Evolutionary conservation across 2,329 filamentous ascomycete species (phyloP).

Genomic region (Claviceps digitariae): DNA sequence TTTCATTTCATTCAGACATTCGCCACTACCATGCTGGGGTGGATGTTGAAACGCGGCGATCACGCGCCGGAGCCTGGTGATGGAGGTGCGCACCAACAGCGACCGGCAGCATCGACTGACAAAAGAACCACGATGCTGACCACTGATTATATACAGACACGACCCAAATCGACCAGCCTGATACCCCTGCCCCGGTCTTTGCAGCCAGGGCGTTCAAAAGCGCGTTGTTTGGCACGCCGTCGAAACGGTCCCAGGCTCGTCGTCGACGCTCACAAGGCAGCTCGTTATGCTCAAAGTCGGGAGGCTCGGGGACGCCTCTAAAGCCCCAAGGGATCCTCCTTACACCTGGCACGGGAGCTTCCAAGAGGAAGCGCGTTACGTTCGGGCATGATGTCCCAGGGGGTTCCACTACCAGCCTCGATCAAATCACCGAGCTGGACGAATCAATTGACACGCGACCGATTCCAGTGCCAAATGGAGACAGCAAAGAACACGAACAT

Average conservation of each 20-base stretch:
- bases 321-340: conserved; percentile 47
- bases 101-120: background rate
- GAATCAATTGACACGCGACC: conserved; percentile 31
- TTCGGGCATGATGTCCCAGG: conserved; percentile 43
- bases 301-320: conserved; percentile 29
- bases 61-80: conserved; percentile 21
- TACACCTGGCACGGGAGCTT: conserved; percentile 48
- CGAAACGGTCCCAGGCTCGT: conserved; percentile 22
- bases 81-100: conserved; percentile 9
- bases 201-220: conserved; percentile 51
- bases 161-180: conserved; percentile 41
- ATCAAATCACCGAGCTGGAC: conserved; percentile 25
- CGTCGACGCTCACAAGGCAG: conserved; percentile 10
- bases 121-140: background rate
- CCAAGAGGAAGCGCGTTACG: conserved; percentile 50
- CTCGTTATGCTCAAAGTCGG: conserved; percentile 8
- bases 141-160: conserved; percentile 17
- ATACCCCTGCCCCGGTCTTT: conserved; percentile 54
- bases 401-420: conserved; percentile 6
- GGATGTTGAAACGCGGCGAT: conserved; percentile 38
- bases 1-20: background rate
- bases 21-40: conserved; percentile 37
- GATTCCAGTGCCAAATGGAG: conserved; percentile 15
- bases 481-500: conserved; percentile 1
- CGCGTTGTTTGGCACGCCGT: conserved; percentile 48